These are phyloP conservation scores for Holtermanniella nyarrowii DNA, from an alignment of 768 basidiomycete species.

Conservation along the genomic window DNA sequence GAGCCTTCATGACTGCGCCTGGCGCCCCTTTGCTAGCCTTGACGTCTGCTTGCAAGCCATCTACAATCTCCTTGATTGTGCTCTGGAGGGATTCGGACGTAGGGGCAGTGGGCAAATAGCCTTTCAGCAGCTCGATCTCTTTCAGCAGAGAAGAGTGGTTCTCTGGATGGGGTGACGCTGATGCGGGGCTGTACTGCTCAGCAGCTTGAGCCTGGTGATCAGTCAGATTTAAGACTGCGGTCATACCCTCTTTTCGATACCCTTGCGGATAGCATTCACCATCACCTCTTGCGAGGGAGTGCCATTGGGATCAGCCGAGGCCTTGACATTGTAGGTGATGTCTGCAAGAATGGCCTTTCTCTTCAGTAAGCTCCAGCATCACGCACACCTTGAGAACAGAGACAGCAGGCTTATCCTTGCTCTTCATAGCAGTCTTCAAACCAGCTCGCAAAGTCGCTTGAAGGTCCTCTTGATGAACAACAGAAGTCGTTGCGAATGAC, in stretches of 20 bases:
- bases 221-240: conserved; percentile 1
- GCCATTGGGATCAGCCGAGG: conserved; percentile 28
- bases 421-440: conserved; percentile 39
- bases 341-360: conserved; percentile 33
- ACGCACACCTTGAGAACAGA: conserved; percentile 28
- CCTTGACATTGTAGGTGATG: conserved; percentile 35
- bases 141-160: conserved; percentile 21
- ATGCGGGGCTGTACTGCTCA: conserved; percentile 24
- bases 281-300: conserved; percentile 25
- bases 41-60: conserved; percentile 15
- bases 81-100: conserved; percentile 14
- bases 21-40: conserved; percentile 21
- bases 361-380: background rate
- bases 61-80: conserved; percentile 21
- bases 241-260: conserved; percentile 34
- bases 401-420: conserved; percentile 27
- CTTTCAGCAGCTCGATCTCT: conserved; percentile 31
- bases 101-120: conserved; percentile 28
- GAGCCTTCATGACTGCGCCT: conserved; percentile 28
- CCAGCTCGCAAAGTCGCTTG: conserved; percentile 32
- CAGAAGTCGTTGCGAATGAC: no score
- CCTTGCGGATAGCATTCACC: conserved; percentile 31
- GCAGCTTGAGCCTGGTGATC: conserved; percentile 29
- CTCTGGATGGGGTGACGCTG: conserved; percentile 27
- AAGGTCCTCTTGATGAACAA: conserved; percentile 3